Percentiles rank a stretch among this genome's conserved stretches.
These are phyloP conservation scores for Cladosporium oxysporum DNA, from an alignment of 2,329 filamentous ascomycete genomes.

Conservation along the genomic window DNA sequence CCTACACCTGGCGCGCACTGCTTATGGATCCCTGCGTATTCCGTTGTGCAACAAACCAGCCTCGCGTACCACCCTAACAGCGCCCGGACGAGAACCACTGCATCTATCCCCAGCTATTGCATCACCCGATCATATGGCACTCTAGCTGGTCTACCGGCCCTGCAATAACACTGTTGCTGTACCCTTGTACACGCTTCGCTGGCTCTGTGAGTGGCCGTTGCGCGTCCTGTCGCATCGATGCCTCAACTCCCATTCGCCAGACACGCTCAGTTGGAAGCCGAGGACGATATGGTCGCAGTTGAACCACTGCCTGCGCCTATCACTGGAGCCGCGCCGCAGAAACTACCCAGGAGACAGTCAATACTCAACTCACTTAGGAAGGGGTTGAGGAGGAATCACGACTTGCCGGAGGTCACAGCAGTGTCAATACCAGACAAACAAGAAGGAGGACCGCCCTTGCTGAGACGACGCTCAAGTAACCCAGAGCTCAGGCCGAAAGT, in stretches of 20 bases:
- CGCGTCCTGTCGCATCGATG: constrained; percentile 15
- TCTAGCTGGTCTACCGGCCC: constrained; percentile 6
- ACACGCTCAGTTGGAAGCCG: constrained; percentile 16
- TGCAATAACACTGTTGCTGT: constrained; percentile 13
- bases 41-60: constrained; percentile 8
- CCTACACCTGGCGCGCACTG: constrained; percentile 6
- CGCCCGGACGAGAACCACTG: constrained; percentile 7
- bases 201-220: constrained; percentile 14
- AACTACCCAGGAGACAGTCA: constrained; percentile 12
- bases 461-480: constrained; percentile 15
- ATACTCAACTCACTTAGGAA: constrained; percentile 15
- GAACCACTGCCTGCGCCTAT: constrained; percentile 5
- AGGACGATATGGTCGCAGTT: constrained; percentile 19
- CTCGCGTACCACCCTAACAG: constrained; percentile 17
- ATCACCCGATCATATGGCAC: constrained; percentile 15
- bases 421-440: constrained; percentile 2
- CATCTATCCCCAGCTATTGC: constrained; percentile 5
- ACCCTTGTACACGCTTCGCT: constrained; percentile 10
- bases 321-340: constrained; percentile 6
- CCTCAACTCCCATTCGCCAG: constrained; percentile 21
- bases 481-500: constrained; percentile 16
- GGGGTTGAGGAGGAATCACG: constrained; percentile 13
- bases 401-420: constrained; percentile 6
- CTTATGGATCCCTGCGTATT: constrained; percentile 18
- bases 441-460: constrained; percentile 10